phyloP scores from a whole-genome alignment of 257 asterid species.

The Fraxinus excelsior region DNA sequence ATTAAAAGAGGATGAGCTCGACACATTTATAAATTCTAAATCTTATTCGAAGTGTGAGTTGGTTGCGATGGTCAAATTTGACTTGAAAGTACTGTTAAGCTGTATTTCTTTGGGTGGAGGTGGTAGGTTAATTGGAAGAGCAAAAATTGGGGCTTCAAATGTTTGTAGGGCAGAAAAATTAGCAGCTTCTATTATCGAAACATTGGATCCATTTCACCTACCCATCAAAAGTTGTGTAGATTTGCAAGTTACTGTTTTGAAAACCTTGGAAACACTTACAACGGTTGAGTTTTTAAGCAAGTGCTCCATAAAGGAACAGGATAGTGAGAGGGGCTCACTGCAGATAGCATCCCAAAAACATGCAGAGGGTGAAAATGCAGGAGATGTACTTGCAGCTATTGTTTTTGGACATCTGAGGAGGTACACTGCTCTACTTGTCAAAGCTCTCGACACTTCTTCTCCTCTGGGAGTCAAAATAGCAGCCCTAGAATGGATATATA shows the following conservation, averaged over 20 bases:
- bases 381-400: constrained; percentile 44
- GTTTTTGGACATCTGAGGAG: constrained; percentile 63
- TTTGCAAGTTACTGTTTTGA: constrained; percentile 71
- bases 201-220: constrained; percentile 61
- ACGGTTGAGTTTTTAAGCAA: constrained; percentile 65
- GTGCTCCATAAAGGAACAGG: constrained; percentile 53
- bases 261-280: constrained; percentile 69
- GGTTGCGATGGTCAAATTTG: constrained; percentile 69
- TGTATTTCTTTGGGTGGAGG: constrained; percentile 55
- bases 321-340: constrained; percentile 36
- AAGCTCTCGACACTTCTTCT: constrained; percentile 66
- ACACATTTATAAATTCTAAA: constrained; percentile 35
- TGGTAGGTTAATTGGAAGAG: constrained; percentile 46
- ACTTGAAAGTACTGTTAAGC: constrained; percentile 71
- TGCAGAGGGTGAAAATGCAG: constrained; percentile 45
- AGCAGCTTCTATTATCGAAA: constrained; percentile 45
- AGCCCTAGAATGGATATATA: constrained; percentile 76
- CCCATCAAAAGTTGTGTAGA: constrained; percentile 58
- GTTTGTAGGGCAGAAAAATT: constrained; percentile 66
- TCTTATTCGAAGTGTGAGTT: constrained; percentile 61
- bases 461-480: constrained; percentile 80
- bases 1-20: constrained; percentile 40
- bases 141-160: constrained; percentile 45
- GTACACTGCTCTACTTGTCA: constrained; percentile 56
- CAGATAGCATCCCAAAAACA: constrained; percentile 38